Percentiles rank a stretch among this genome's conserved stretches.
phyloP scores from a whole-genome alignment of 164 flowering plant species.

The Vitis rotundifolia region DNA sequence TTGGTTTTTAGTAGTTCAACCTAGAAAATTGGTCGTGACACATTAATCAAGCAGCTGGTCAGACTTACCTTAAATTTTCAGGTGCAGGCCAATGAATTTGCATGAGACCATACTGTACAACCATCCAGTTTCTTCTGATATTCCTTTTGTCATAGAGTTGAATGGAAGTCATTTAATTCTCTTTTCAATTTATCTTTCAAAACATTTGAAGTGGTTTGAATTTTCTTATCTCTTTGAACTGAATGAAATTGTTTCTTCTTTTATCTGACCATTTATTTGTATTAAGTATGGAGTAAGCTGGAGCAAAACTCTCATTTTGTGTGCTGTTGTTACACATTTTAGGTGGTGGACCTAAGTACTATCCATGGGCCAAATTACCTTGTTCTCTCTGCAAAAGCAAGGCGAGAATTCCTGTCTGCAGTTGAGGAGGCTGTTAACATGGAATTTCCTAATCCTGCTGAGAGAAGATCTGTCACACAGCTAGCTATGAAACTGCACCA shows the following conservation, averaged over 20 bases:
- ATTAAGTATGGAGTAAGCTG: background rate
- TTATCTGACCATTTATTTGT: no score
- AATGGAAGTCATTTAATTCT: background rate
- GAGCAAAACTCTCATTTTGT: background rate
- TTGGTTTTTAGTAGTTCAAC: no score
- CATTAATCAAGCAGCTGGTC: background rate
- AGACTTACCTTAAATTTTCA: background rate
- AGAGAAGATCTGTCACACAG: constrained; percentile 55
- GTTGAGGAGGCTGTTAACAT: constrained; percentile 57
- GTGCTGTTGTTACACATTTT: constrained; percentile 3
- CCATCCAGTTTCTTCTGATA: background rate
- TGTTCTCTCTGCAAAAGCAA: constrained; percentile 49
- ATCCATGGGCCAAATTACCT: constrained; percentile 52
- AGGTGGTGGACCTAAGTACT: constrained; percentile 70
- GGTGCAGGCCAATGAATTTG: background rate
- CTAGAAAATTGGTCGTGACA: background rate
- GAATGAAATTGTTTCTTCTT: background rate
- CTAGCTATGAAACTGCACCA: constrained; percentile 58
- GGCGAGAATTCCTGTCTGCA: constrained; percentile 57
- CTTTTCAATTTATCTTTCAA: background rate
- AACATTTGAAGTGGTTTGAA: background rate
- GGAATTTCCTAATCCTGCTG: constrained; percentile 50
- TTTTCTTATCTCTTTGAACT: background rate
- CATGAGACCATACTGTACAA: background rate
- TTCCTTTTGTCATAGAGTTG: background rate